These are phyloP conservation scores for Talaromyces albobiverticillius DNA, from an alignment of 2,329 filamentous ascomycete genomes.

Conservation along the genomic window DNA sequence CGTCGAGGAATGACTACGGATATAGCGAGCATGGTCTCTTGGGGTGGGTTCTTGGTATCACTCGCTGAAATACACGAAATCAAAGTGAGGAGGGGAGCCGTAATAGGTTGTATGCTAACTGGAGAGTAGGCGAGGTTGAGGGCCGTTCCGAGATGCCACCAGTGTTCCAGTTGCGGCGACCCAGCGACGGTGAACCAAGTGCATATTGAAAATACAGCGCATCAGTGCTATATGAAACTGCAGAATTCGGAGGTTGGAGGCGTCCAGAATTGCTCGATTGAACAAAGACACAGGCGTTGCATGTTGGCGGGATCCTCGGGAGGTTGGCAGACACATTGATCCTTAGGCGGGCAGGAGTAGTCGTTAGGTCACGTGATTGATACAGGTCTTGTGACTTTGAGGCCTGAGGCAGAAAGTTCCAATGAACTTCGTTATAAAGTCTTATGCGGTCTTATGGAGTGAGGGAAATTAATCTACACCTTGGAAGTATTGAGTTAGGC, in stretches of 20 bases:
- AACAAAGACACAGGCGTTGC: background rate
- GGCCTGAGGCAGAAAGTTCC: slow-evolving; percentile 6
- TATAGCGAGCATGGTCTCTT: background rate
- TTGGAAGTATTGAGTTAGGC: background rate
- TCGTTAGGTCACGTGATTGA: background rate
- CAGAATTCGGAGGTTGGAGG: background rate
- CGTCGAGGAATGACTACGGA: background rate
- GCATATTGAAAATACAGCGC: background rate
- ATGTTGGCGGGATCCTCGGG: background rate
- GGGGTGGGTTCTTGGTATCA: background rate
- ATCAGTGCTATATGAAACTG: background rate
- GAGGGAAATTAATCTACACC: too few relatives aligned
- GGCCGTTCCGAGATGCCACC: background rate
- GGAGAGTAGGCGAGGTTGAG: background rate
- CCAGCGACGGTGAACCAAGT: background rate
- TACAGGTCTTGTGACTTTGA: background rate
- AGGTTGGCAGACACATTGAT: background rate
- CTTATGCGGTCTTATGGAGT: too few relatives aligned
- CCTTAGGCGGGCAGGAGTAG: background rate
- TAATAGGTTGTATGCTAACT: background rate
- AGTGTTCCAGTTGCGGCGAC: background rate
- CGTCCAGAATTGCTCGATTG: background rate
- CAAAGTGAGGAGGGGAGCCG: background rate
- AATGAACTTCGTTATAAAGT: too few relatives aligned
- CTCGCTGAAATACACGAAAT: background rate